Conservation (phyloP, 768 basidiomycete species). For the Chalciporus chontae region DNA sequence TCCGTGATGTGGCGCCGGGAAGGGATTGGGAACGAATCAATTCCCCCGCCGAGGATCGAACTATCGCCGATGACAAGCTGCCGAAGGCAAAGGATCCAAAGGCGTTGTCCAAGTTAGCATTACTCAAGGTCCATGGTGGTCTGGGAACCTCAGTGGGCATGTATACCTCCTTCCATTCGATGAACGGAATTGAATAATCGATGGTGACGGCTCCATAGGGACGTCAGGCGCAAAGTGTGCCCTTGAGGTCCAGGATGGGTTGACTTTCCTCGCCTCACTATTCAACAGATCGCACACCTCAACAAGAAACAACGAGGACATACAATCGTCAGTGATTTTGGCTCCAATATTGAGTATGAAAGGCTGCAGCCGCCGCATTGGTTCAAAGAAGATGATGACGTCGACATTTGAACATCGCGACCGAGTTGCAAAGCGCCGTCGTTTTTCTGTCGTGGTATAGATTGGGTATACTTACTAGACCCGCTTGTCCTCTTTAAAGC, state of each 20-base stretch:
- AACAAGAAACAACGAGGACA: constrained; percentile 69
- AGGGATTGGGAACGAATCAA: constrained; percentile 83
- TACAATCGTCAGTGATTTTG: no score
- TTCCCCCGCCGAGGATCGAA: constrained; percentile 80
- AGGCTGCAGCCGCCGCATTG: no score
- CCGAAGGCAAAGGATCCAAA: constrained; percentile 53
- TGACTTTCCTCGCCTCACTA: constrained; percentile 94
- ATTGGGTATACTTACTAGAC: no score
- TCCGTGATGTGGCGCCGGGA: neutral
- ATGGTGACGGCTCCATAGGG: constrained; percentile 35
- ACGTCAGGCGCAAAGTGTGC: constrained; percentile 89
- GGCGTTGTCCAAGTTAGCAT: constrained; percentile 88
- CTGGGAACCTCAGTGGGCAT: constrained; percentile 86
- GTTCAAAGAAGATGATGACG: no score
- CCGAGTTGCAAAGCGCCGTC: no score
- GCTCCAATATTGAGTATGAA: no score
- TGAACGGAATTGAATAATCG: no score
- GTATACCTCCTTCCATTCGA: constrained; percentile 15
- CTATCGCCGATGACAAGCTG: constrained; percentile 77
- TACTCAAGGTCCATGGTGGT: constrained; percentile 94
- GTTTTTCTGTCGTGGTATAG: no score
- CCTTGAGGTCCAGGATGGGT: constrained; percentile 94
- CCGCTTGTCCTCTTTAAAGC: no score
- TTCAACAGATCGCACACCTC: constrained; percentile 94
- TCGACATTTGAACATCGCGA: no score